phyloP scores from a whole-genome alignment of 805 yeast species.

The Kuraishia hungarica region DNA sequence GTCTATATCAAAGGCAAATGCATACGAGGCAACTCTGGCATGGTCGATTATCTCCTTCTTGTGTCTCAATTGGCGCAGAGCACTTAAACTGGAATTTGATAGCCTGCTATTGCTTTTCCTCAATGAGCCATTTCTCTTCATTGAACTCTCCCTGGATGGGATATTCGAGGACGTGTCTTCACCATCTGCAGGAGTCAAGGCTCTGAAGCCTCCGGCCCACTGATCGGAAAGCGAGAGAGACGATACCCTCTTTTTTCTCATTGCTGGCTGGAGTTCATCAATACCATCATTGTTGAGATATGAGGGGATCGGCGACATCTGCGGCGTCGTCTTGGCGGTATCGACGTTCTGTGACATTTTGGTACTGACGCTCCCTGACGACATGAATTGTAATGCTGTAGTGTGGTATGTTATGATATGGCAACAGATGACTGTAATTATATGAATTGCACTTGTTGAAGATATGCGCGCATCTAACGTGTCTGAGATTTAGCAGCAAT shows the following conservation, averaged over 20 bases:
- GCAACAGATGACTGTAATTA: no score
- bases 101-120: slow-evolving; percentile 15
- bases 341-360: neutral
- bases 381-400: neutral
- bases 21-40: slow-evolving; percentile 68
- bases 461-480: no score
- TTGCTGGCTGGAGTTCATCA: slow-evolving; percentile 54
- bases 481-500: neutral
- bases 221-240: slow-evolving; percentile 66
- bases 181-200: slow-evolving; percentile 11
- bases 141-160: slow-evolving; percentile 21
- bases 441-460: no score
- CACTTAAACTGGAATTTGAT: slow-evolving; percentile 25
- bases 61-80: slow-evolving; percentile 34
- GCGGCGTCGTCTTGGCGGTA: neutral
- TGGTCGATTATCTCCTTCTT: slow-evolving; percentile 55
- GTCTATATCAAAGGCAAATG: slow-evolving; percentile 89
- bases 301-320: slow-evolving; percentile 21
- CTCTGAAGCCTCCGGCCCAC: slow-evolving; percentile 38
- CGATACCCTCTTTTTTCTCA: slow-evolving; percentile 55
- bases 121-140: slow-evolving; percentile 6
- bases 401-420: no score
- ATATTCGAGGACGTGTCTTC: slow-evolving; percentile 2
- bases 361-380: neutral
- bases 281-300: slow-evolving; percentile 69